Conservation (phyloP, 805 yeast genomes). For the Ogataea dorogensis region DNA sequence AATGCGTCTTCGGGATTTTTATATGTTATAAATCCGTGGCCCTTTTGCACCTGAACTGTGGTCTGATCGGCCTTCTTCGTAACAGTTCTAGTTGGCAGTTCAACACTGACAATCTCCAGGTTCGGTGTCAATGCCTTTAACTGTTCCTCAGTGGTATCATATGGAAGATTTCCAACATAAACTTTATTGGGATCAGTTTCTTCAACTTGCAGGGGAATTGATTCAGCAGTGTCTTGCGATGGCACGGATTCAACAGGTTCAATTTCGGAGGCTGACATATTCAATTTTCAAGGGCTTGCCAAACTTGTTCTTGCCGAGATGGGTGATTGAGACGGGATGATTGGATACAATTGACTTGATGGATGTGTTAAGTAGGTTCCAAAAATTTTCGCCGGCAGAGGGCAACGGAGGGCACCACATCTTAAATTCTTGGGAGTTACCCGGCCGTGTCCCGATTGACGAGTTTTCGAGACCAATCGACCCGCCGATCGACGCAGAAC, state of each 20-base stretch:
- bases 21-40: constrained; percentile 54
- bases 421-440: no score
- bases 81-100: constrained; percentile 31
- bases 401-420: no score
- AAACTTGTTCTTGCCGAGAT: constrained; percentile 5
- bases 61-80: constrained; percentile 25
- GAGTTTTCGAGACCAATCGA: no score
- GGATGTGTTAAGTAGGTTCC: constrained; percentile 4
- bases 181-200: constrained; percentile 25
- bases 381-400: constrained; percentile 11
- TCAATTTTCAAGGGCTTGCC: constrained; percentile 8
- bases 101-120: constrained; percentile 34
- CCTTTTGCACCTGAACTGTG: constrained; percentile 29
- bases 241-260: constrained; percentile 6
- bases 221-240: constrained; percentile 7
- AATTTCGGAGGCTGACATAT: constrained; percentile 11
- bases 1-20: constrained; percentile 60
- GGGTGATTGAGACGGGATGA: constrained; percentile 4
- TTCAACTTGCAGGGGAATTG: constrained; percentile 13
- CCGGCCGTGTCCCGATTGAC: neutral
- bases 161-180: constrained; percentile 46
- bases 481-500: constrained; percentile 7
- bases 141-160: constrained; percentile 44
- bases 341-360: constrained; percentile 1
- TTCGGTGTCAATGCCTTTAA: constrained; percentile 39